Evolutionary conservation across 2,329 filamentous ascomycete genomes (phyloP).

Genomic region (Raffaelea albimanens): DNA sequence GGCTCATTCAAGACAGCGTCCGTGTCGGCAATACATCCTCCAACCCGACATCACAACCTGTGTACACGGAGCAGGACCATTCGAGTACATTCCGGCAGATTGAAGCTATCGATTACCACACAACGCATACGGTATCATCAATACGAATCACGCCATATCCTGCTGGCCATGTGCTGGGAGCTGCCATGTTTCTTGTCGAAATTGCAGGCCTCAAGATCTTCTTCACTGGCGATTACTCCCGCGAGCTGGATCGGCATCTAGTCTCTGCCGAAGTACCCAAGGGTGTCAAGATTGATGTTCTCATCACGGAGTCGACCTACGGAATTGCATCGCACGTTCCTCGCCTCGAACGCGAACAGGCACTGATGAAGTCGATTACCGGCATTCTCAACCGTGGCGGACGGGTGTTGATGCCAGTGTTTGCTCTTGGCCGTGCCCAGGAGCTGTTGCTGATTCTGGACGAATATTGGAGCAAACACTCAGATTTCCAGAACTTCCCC

Average conservation of each 20-base stretch:
- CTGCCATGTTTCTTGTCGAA: conserved; percentile 96
- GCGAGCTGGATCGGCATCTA: conserved; percentile 90
- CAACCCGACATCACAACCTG: conserved; percentile 56
- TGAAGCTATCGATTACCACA: conserved; percentile 96
- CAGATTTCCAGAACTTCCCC: conserved; percentile 79
- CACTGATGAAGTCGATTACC: conserved; percentile 92
- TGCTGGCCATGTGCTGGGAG: conserved; percentile 93
- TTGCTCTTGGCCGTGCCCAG: conserved; percentile 86
- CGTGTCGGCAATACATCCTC: conserved; percentile 69
- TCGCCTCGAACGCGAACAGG: conserved; percentile 80
- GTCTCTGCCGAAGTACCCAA: conserved; percentile 87
- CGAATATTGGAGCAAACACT: conserved; percentile 89
- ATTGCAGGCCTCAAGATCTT: conserved; percentile 95
- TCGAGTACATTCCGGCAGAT: conserved; percentile 88
- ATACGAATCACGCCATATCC: conserved; percentile 96
- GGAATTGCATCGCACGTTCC: conserved; percentile 92
- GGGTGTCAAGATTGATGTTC: conserved; percentile 84
- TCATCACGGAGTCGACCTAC: conserved; percentile 97
- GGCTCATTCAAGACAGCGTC: conserved; percentile 95
- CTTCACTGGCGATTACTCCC: conserved; percentile 95
- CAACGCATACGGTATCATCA: conserved; percentile 91
- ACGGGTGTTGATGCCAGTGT: conserved; percentile 88
- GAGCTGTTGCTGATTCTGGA: conserved; percentile 91
- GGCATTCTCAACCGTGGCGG: conserved; percentile 84
- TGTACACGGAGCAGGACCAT: conserved; percentile 94